Evolutionary conservation across 805 yeast genomes (phyloP), one percentile per base, ranked within the genome.

Genomic region (Dipodascus geniculatus): DNA sequence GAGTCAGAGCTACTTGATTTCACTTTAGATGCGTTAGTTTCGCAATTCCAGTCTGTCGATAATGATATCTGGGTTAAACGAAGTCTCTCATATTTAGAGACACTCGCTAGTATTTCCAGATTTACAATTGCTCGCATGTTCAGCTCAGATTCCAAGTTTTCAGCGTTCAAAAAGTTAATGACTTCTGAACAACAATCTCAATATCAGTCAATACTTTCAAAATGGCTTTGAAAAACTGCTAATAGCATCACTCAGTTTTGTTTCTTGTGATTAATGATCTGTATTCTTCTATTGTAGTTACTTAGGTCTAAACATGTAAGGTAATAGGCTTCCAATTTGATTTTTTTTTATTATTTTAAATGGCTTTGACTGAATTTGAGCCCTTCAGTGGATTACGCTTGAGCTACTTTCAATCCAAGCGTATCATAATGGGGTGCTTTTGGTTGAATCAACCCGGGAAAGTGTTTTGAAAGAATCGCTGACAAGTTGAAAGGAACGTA

Each of bases 391-490:
- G 4, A n/a, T 17, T n/a, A 38, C 6, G 44, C 20, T 17, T 38
- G 44, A 6, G 44, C 44, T 38, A 38, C 44, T n/a, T 47, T 23
- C 24, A 47, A 14, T 22, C 49, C 49, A 4, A 47, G n/a, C 9
- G 49, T 6, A 22, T 23, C 49, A 23, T 47, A 47, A 11, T 14
- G 19, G 16, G 49, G 49, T 14, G 49, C 49, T 28, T 48, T 17
- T 6, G 60, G 55, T 42, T 72, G 71, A 50, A 71, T 55, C 31
- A 62, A 57, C 31, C 65, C 60, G 20, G 74, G 68, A 48, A 66
- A 57, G 44, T 56, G 42, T 47, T 54, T 49, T 38, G 60, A 62
- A 38, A 64, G 51, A 22, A 68, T 58, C 33, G 58, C 61, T 8
- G 48, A 17, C 9, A 52, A 4, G 16, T 17, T 3, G 2, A 14